Base-by-base conservation (phyloP, 257 asterid species). In the Scutellaria baicalensis region DNA sequence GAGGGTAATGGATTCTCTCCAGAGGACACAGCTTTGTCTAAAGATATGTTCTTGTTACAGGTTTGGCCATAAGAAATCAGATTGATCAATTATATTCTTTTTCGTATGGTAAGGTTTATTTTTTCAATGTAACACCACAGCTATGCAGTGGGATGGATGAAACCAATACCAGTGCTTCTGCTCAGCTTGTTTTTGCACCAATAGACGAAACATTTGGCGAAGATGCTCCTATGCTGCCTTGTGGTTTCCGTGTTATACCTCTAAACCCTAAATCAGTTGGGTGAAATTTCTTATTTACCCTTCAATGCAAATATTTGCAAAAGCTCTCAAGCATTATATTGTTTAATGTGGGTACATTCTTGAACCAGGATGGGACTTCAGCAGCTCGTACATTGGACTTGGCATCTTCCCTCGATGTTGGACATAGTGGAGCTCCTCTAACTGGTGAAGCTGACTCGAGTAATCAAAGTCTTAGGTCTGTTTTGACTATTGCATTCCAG, bases 141-240 rank as follows among this genome's bases (percentile, higher is more conserved):
- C 77, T 84, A 9, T 91, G 95, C 89, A 85, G 89, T 73, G 96
- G 94, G 64, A 80, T 84, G 8, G 95, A 91, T 67, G 97, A 91
- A 83, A 73, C 85, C 57, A 80, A 78, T 63, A 78, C 81, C 3
- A 86, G 88, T 49, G 79, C 87, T 16, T 91, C 92, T 79, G 90
- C 96, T 64, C 96, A 91, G 85, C 95, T 91, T 9, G 92, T 91
- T 35, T 91, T 91, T 78, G 94, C 94, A 39, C 96, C 93, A 10
- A 88, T 91, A 21, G 94, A 86, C 39, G 97, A 88, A 71, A 82
- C 96, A 12, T 88, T 91, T 38, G 92, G 94, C 7, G 96, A 91
- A 23, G 97, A 91, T 73, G 94, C 94, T 48, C 84, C 85, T 16
- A 51, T 88, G 82, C 85, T 88, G 59, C 87, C 96, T 14, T 88